phyloP scores from a whole-genome alignment of 1,139 yeast species.

The Candida sojae region DNA sequence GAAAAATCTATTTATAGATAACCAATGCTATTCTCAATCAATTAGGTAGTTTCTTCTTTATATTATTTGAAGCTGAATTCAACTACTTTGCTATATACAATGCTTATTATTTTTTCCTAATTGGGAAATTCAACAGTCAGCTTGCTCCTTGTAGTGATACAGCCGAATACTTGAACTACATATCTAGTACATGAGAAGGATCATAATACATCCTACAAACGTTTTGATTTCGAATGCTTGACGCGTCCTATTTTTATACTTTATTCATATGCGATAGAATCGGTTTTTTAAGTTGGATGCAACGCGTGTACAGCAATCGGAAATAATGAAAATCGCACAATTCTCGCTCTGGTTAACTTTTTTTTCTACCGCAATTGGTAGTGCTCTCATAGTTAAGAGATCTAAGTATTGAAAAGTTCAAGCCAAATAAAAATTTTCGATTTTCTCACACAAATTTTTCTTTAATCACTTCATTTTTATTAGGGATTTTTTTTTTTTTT shows the following conservation, averaged over 20 bases:
- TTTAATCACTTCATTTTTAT: slow-evolving; percentile 1
- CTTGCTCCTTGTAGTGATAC: too few relatives aligned
- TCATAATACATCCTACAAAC: too few relatives aligned
- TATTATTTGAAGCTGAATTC: too few relatives aligned
- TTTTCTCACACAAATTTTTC: background rate
- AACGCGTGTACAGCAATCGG: background rate
- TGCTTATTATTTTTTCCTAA: background rate
- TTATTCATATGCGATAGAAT: too few relatives aligned
- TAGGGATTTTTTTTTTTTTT: background rate
- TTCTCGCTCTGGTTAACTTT: background rate
- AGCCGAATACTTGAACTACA: too few relatives aligned
- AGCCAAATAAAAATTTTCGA: background rate
- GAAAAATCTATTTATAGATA: too few relatives aligned
- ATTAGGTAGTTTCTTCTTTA: too few relatives aligned
- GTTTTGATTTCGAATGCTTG: too few relatives aligned
- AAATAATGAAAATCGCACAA: background rate
- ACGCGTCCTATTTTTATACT: background rate
- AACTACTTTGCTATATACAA: too few relatives aligned
- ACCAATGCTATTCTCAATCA: too few relatives aligned
- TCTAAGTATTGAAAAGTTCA: background rate
- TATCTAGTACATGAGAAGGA: too few relatives aligned
- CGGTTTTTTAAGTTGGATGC: background rate
- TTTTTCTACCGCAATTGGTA: background rate
- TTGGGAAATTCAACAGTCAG: background rate
- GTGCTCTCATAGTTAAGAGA: background rate